These are phyloP conservation scores for Basidioascus undulatus DNA, from an alignment of 768 basidiomycete species.

Conservation along the genomic window DNA sequence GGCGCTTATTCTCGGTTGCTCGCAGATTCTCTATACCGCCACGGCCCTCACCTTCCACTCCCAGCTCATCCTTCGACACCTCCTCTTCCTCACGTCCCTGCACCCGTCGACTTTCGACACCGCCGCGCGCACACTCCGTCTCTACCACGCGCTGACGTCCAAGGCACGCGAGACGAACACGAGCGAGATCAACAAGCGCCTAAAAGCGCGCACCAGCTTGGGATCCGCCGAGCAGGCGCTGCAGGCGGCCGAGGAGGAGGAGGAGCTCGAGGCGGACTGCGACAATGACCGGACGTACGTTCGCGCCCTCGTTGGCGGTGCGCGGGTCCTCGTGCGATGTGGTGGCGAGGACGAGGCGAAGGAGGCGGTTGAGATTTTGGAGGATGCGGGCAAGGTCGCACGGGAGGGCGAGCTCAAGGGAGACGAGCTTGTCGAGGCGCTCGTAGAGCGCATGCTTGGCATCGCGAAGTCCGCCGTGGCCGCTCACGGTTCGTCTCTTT, in stretches of 20 bases:
- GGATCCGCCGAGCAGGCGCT: background rate
- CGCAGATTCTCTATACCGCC: conserved; percentile 74
- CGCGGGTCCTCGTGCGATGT: conserved; percentile 43
- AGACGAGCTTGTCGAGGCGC: conserved; percentile 10
- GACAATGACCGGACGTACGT: conserved; percentile 55
- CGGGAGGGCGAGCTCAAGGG: conserved; percentile 1
- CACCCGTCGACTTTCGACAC: conserved; percentile 34
- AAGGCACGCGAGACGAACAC: conserved; percentile 50
- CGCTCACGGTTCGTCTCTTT: conserved; percentile 29
- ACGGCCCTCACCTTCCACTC: conserved; percentile 86
- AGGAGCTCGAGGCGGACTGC: conserved; percentile 19
- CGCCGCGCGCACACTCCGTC: conserved; percentile 45
- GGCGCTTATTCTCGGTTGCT: conserved; percentile 3
- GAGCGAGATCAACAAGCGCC: conserved; percentile 5
- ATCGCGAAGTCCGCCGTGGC: conserved; percentile 48
- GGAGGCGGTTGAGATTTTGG: conserved; percentile 1
- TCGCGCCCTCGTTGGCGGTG: conserved; percentile 48
- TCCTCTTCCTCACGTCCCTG: conserved; percentile 41
- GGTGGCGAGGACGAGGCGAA: conserved; percentile 25
- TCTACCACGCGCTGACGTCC: conserved; percentile 63
- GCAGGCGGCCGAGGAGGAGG: conserved; percentile 3
- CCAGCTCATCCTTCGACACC: conserved; percentile 56
- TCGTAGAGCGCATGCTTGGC: conserved; percentile 25
- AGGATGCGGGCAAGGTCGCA: background rate
- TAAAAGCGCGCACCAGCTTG: background rate